phyloP scores from a whole-genome alignment of 2,329 filamentous ascomycete genomes.

The Sporothrix phasma region DNA sequence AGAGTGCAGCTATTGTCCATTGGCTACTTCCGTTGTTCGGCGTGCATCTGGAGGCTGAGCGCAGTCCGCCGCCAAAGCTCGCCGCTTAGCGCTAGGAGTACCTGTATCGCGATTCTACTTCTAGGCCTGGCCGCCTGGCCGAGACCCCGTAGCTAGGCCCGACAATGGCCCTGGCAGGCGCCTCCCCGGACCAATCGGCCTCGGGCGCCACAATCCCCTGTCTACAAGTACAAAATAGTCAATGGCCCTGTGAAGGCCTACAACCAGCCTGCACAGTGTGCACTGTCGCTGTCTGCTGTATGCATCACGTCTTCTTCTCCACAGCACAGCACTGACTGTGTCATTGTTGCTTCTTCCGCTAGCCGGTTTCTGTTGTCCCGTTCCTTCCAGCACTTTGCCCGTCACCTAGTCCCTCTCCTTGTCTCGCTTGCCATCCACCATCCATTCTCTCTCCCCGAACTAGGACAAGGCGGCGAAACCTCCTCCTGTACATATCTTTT shows the following conservation, averaged over 20 bases:
- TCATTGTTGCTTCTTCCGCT: conserved; percentile 4
- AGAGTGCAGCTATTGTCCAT: too few relatives aligned
- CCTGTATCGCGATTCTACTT: neutral
- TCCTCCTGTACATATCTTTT: conserved; percentile 3
- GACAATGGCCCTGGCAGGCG: neutral
- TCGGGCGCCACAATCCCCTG: neutral
- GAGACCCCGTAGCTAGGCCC: neutral
- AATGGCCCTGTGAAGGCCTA: neutral
- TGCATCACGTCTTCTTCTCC: neutral
- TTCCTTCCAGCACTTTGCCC: neutral
- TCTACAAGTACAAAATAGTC: neutral
- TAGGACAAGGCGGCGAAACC: neutral
- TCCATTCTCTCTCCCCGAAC: neutral
- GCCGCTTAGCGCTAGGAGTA: neutral
- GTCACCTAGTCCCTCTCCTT: neutral
- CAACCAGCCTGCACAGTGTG: neutral
- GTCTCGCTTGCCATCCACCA: neutral
- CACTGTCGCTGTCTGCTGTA: neutral
- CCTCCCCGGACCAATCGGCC: neutral
- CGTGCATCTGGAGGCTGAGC: too few relatives aligned
- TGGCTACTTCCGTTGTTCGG: neutral
- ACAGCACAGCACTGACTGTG: neutral
- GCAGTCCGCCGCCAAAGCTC: neutral
- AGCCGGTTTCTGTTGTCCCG: conserved; percentile 4
- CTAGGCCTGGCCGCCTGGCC: neutral